Evolutionary conservation across 164 flowering plant genomes (phyloP).

Genomic region (Tinospora cordifolia): DNA sequence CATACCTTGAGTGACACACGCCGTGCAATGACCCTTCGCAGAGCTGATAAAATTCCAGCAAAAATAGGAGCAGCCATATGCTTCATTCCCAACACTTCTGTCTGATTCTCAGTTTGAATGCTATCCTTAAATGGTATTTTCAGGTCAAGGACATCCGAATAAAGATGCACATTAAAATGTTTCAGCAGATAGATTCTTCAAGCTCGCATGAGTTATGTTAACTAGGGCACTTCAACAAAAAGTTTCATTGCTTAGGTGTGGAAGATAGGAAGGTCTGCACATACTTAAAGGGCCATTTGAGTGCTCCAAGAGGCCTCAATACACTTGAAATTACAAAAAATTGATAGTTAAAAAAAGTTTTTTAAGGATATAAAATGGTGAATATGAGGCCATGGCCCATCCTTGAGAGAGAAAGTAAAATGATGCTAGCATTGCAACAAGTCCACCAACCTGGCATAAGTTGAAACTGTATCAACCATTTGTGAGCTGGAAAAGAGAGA

Average conservation of each 20-base stretch:
- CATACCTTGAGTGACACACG: slow-evolving; percentile 93
- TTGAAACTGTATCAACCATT: slow-evolving; percentile 5
- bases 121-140: slow-evolving; percentile 59
- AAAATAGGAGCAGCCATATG: slow-evolving; percentile 65
- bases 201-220: background rate
- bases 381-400: slow-evolving; percentile 70
- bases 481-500: background rate
- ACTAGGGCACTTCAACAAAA: background rate
- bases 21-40: slow-evolving; percentile 91
- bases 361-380: slow-evolving; percentile 88
- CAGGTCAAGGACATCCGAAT: slow-evolving; percentile 44
- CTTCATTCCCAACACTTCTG: slow-evolving; percentile 49
- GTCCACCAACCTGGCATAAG: slow-evolving; percentile 69
- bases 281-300: too few relatives aligned
- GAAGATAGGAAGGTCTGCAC: too few relatives aligned
- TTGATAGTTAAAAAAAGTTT: background rate
- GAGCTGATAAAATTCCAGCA: slow-evolving; percentile 91
- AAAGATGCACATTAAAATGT: background rate
- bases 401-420: slow-evolving; percentile 86
- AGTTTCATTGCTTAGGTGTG: background rate
- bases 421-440: slow-evolving; percentile 78
- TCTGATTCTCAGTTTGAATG: slow-evolving; percentile 30
- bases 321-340: too few relatives aligned
- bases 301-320: too few relatives aligned
- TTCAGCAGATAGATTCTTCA: background rate